Evolutionary conservation across 2,329 filamentous ascomycete genomes (phyloP), one percentile per base, ranked within the genome.

Genomic region (Paraphaeosphaeria sporulosa): DNA sequence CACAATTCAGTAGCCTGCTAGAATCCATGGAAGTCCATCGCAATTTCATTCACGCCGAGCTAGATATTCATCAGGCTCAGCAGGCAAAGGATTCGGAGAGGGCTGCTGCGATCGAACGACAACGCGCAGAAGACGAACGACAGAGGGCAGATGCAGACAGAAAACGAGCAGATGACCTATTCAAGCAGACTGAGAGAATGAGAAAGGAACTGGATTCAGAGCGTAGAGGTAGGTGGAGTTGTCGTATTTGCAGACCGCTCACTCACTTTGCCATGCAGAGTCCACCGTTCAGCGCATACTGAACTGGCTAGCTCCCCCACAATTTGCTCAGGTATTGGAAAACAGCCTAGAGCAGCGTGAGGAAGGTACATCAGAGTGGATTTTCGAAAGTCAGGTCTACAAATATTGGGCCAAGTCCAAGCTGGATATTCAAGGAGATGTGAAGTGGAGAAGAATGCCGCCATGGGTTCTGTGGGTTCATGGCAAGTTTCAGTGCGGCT

Each of bases 251-350:
- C 36, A 38, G 36, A 38, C 13, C 8, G 5, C 12, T 17, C 12
- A 38, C 36, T 38, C 2, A 38, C 36, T 38, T 38, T 7, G 10
- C 12, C 47, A 4, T 30, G 17, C 25, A 49, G 47, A 49, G 47
- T 25, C 19, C 7, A 17, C 25, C 3, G 17, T 30, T 1, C 12
- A 25, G 21, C 47, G 19, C 49, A 32, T 34, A 7, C 34, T 23
- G n/a, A 32, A 52, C 17, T 52, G 49, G 49, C 5, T 52, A 52
- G n/a, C 17, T 36, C 49, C 49, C 6, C 49, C 49, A 27, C 4
- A 40, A 23, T 52, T 52, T 40, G 30, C 30, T n/a, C 27, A 19
- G 30, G 49, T 9, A 21, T 38, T 52, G n/a, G 49, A 52, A 34
- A 36, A 52, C 30, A n/a, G 25, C 5, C 49, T 21, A 38, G 27